These are phyloP conservation scores for Plasmopara viticola DNA, from an alignment of 352 stramenopile genomes.

Conservation along the genomic window DNA sequence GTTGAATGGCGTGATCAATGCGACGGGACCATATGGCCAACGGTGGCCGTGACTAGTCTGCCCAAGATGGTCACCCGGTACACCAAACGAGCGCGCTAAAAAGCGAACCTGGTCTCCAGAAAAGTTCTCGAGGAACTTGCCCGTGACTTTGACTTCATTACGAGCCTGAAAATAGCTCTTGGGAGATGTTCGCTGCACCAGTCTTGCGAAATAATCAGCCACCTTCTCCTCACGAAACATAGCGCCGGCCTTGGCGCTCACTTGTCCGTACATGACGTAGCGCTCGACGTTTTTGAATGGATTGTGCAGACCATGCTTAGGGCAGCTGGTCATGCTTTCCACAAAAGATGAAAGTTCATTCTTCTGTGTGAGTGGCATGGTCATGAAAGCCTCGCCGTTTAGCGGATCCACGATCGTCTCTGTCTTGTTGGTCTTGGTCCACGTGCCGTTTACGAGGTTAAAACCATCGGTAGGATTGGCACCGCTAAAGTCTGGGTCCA, in stretches of 20 bases:
- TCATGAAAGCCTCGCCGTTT: constrained; percentile 92
- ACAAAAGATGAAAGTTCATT: constrained; percentile 90
- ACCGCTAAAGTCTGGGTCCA: constrained; percentile 87
- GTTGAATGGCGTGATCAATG: constrained; percentile 98
- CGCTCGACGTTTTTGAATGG: constrained; percentile 96
- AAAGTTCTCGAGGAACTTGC: constrained; percentile 98
- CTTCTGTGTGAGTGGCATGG: constrained; percentile 88
- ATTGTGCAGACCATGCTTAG: constrained; percentile 98
- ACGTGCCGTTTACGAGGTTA: constrained; percentile 92
- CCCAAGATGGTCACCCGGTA: constrained; percentile 95
- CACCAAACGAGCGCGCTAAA: constrained; percentile 92
- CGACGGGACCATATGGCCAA: constrained; percentile 94
- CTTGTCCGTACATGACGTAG: constrained; percentile 83
- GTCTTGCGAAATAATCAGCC: constrained; percentile 92
- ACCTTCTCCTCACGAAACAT: constrained; percentile 86
- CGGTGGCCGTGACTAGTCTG: constrained; percentile 93
- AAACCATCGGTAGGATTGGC: constrained; percentile 71
- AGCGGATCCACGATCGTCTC: constrained; percentile 91
- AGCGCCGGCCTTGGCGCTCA: constrained; percentile 78
- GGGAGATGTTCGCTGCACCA: constrained; percentile 95
- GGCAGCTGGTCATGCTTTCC: constrained; percentile 85
- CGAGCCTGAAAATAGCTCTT: constrained; percentile 96
- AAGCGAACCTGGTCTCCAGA: constrained; percentile 95
- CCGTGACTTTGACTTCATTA: constrained; percentile 89
- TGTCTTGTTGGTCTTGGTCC: constrained; percentile 57